Evolutionary conservation across 2,329 filamentous ascomycete genomes (phyloP), one percentile per base, ranked within the genome.

Genomic region (Sarocladium kiliense): DNA sequence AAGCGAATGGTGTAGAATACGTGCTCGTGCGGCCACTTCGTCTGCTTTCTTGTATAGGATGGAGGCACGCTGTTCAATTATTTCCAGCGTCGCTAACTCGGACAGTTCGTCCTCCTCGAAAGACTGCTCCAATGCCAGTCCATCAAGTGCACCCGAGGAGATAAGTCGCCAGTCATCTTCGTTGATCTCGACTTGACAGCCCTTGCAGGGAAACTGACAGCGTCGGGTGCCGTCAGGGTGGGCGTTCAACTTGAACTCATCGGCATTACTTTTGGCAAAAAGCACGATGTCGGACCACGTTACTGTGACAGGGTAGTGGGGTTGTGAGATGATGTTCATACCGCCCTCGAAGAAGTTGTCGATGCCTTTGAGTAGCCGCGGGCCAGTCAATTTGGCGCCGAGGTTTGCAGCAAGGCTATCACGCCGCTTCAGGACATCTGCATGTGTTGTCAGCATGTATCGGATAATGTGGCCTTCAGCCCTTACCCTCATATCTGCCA

Each of bases 91-190:
- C 12, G 86, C 89, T 36, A 95, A 71, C 67, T 96, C 91, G 60
- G 91, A 90, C 66, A 87, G 84, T 71, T 96, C 91, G 65, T 96
- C 91, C 65, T 95, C 90, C 57, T 88, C 84, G 50, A 94, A 86
- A 1, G 90, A 89, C 59, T 92, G 85, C 14, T 87, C 86, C 2
- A 90, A 87, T 10, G 49, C 18, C 56, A 80, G 77, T 65, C 90
- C 86, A 68, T 95, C 89, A 11, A 92, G 82, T 60, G 89, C 88
- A 26, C 91, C 90, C 37, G 88, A 92, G 55, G 85, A 84, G 61
- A 96, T 92, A 60, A 96, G 75, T 41, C 91, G 81, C 77, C 87
- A 96, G 66, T 96, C 91, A 67, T 95, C 90, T 68, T 95, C 90
- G 18, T 84, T 85, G 58, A 96, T 93, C 72, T 96, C 89, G 9